Conservation (phyloP, 805 yeast species). For the Saturnispora ahearnii region DNA sequence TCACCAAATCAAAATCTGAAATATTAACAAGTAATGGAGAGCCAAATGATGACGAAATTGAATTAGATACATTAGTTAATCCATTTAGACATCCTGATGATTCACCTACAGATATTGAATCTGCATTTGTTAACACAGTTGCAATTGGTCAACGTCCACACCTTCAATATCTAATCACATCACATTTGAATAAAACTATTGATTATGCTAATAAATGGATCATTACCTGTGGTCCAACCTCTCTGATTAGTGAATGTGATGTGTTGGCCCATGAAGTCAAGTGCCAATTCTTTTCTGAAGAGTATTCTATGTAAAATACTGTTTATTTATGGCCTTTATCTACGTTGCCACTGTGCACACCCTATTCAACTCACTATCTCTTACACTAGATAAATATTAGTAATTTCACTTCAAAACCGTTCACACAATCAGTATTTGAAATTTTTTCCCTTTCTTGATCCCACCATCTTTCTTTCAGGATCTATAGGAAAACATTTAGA, state of each 20-base stretch:
- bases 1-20: conserved; percentile 23
- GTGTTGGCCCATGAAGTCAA: conserved; percentile 30
- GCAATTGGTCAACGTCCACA: conserved; percentile 36
- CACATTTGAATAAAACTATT: conserved; percentile 21
- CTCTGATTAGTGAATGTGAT: conserved; percentile 34
- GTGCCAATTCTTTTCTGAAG: conserved; percentile 36
- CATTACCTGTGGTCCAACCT: conserved; percentile 49
- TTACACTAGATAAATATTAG: no score
- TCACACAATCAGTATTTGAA: no score
- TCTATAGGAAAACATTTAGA: no score
- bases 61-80: conserved; percentile 18
- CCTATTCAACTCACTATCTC: no score
- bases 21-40: neutral
- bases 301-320: conserved; percentile 28
- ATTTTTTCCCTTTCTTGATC: no score
- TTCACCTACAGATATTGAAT: conserved; percentile 3
- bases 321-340: neutral
- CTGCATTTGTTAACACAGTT: conserved; percentile 13
- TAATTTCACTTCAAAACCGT: no score
- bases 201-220: conserved; percentile 40
- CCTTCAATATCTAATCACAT: conserved; percentile 27
- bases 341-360: neutral
- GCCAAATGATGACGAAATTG: conserved; percentile 18
- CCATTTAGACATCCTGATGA: conserved; percentile 7
- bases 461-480: no score